phyloP scores from a whole-genome alignment of 352 stramenopile species.

The Phytophthora crassamura region DNA sequence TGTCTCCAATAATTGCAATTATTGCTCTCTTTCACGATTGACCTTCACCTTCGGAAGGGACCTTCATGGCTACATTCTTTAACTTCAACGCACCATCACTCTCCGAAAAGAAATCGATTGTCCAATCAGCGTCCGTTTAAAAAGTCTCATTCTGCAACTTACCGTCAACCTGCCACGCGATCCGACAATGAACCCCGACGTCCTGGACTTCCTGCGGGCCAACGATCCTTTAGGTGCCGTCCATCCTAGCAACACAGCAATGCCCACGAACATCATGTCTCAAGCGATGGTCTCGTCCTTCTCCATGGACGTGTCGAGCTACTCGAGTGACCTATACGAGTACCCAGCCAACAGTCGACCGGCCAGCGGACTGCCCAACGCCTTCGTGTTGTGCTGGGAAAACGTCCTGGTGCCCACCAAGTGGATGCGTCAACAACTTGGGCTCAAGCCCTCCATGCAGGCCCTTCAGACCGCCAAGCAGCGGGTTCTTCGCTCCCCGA shows the following conservation, averaged over 20 bases:
- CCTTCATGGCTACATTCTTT: no score
- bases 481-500: conserved; percentile 46
- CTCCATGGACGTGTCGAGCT: conserved; percentile 65
- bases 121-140: conserved; percentile 28
- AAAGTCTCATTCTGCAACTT: conserved; percentile 30
- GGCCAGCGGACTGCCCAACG: conserved; percentile 45
- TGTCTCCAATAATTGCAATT: no score
- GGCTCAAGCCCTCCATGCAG: conserved; percentile 45
- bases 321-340: conserved; percentile 65
- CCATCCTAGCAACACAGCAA: background rate
- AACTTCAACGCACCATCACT: no score
- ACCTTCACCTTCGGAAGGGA: no score
- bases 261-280: conserved; percentile 43
- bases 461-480: conserved; percentile 61
- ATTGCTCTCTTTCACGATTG: no score
- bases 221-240: conserved; percentile 9
- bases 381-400: conserved; percentile 74
- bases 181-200: conserved; percentile 35
- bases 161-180: conserved; percentile 7
- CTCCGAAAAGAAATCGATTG: no score
- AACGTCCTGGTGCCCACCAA: conserved; percentile 68
- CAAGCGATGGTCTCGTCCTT: conserved; percentile 66
- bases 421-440: conserved; percentile 67
- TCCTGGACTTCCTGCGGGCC: conserved; percentile 40
- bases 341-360: conserved; percentile 45